Evolutionary conservation across 2,329 filamentous ascomycete species (phyloP).

Genomic region (Trichocomaceae sp.): DNA sequence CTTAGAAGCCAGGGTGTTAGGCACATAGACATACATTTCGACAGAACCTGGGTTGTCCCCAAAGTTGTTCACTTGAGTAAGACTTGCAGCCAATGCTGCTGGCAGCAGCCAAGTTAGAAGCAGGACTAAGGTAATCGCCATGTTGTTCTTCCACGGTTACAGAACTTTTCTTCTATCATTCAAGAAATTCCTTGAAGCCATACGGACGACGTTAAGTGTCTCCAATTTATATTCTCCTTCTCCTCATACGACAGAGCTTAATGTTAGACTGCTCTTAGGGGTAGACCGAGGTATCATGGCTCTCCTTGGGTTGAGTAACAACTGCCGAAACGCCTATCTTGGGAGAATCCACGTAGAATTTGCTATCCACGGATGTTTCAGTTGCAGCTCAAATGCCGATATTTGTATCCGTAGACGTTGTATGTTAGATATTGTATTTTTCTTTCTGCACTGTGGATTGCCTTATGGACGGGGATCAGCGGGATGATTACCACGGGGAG

Average conservation of each 20-base stretch:
- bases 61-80: conserved; percentile 4
- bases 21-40: conserved; percentile 7
- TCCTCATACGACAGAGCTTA: not conserved
- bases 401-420: not conserved
- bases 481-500: not conserved
- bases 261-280: not conserved
- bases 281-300: not conserved
- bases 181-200: no score
- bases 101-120: conserved; percentile 5
- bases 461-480: not conserved
- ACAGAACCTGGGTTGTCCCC: conserved; percentile 2
- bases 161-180: no score
- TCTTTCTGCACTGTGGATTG: not conserved
- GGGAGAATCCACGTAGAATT: not conserved
- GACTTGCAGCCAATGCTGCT: not conserved
- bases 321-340: not conserved
- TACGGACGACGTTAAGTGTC: no score
- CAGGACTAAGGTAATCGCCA: conserved; percentile 6
- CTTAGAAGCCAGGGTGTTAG: conserved; percentile 1
- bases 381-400: conserved; percentile 3
- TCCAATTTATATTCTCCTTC: no score
- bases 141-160: not conserved
- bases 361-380: not conserved
- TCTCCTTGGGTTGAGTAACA: not conserved
- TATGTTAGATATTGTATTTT: no score